A percentile compares a stretch with the other conserved stretches of the same genome.
phyloP scores from a whole-genome alignment of 169 alveolate genomes.

The Perkinsus olseni region DNA sequence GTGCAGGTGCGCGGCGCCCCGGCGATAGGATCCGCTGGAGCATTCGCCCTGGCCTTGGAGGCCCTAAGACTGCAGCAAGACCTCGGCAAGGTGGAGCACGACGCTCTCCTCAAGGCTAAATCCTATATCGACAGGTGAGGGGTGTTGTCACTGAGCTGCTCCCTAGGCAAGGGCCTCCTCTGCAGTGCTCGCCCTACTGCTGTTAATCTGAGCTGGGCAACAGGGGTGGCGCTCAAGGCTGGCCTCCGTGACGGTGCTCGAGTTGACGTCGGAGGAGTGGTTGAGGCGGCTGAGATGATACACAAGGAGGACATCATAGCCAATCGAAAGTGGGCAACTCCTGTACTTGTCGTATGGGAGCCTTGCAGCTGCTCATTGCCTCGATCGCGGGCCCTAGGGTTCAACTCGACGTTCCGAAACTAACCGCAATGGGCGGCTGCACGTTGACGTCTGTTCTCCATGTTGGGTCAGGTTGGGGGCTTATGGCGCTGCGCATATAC shows the following conservation, averaged over 20 bases:
- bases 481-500: neutral
- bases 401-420: no score
- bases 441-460: no score
- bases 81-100: neutral
- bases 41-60: neutral
- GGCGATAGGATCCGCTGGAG: slow-evolving; percentile 3
- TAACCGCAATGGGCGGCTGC: no score
- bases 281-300: neutral
- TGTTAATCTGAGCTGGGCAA: slow-evolving; percentile 18
- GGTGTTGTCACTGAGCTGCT: neutral
- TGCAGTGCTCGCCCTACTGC: slow-evolving; percentile 23
- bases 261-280: neutral
- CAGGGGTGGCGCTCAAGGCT: neutral
- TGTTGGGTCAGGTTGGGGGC: neutral
- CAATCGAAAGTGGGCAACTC: neutral
- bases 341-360: no score
- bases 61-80: neutral
- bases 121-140: neutral
- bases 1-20: slow-evolving; percentile 12
- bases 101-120: neutral
- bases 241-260: neutral
- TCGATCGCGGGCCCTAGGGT: no score
- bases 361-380: no score
- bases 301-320: neutral
- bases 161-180: neutral